Conservation (phyloP, 345 rosid species). For the Erodium maritimum region DNA sequence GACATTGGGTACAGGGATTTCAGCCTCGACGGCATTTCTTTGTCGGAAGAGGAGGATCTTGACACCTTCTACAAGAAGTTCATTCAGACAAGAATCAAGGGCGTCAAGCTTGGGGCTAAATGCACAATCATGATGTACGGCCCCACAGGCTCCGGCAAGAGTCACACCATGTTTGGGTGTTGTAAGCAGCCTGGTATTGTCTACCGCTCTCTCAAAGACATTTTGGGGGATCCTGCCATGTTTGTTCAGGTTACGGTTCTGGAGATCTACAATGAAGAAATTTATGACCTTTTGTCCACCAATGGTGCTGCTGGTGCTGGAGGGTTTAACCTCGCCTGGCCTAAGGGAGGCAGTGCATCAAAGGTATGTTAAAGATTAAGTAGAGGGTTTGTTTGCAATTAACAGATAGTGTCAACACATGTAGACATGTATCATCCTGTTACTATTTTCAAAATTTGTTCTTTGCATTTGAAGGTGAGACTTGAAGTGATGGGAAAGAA, state of each 20-base stretch:
- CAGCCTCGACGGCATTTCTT: slow-evolving; percentile 76
- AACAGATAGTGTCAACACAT: too few species aligned
- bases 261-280: slow-evolving; percentile 91
- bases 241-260: slow-evolving; percentile 88
- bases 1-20: slow-evolving; percentile 87
- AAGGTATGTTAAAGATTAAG: slow-evolving; percentile 38
- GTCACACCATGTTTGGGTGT: slow-evolving; percentile 92
- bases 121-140: slow-evolving; percentile 98
- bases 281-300: slow-evolving; percentile 72
- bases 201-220: slow-evolving; percentile 54
- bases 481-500: slow-evolving; percentile 97
- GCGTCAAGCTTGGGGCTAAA: slow-evolving; percentile 66
- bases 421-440: too few species aligned
- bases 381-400: too few species aligned
- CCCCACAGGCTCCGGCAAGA: slow-evolving; percentile 93
- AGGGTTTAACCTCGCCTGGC: slow-evolving; percentile 71
- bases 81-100: slow-evolving; percentile 58
- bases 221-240: slow-evolving; percentile 44
- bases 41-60: slow-evolving; percentile 66
- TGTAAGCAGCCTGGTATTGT: slow-evolving; percentile 85
- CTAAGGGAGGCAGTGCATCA: slow-evolving; percentile 45
- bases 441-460: slow-evolving; percentile 5
- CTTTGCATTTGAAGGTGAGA: slow-evolving; percentile 34
- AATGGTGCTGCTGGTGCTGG: slow-evolving; percentile 41
- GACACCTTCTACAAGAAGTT: slow-evolving; percentile 66